phyloP scores from a whole-genome alignment of 345 rosid species.

The Eucalyptus sp. region DNA sequence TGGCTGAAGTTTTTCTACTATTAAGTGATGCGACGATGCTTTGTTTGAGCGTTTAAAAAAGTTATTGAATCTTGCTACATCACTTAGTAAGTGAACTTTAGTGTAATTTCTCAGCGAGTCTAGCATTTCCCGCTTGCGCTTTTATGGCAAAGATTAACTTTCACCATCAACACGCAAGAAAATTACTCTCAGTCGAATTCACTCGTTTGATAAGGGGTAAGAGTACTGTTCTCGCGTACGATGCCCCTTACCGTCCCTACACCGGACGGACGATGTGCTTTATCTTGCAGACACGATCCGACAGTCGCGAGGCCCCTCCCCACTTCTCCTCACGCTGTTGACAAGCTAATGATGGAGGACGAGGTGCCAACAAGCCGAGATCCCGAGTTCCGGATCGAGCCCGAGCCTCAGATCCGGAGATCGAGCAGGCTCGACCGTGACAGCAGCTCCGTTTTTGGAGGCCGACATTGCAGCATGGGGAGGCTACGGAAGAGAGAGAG shows the following conservation, averaged over 20 bases:
- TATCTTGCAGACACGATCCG: background rate
- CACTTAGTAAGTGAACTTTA: background rate
- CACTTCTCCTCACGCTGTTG: background rate
- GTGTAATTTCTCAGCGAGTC: background rate
- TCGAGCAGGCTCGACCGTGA: background rate
- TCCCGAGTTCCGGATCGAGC: background rate
- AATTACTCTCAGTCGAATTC: background rate
- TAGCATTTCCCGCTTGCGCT: background rate
- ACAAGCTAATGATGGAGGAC: background rate
- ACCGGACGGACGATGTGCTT: background rate
- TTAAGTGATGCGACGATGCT: background rate
- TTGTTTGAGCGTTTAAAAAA: background rate
- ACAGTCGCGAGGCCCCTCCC: background rate
- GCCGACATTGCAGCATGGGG: too few relatives aligned
- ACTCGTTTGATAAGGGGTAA: background rate
- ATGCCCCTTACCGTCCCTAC: background rate
- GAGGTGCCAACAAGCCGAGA: background rate
- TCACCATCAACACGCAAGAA: background rate
- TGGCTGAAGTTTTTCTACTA: background rate
- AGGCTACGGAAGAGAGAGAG: too few relatives aligned
- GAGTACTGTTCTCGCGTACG: background rate
- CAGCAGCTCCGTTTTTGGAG: background rate
- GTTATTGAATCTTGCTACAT: background rate
- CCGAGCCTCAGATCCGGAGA: background rate
- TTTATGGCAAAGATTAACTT: background rate